Evolutionary conservation across 345 rosid species (phyloP), one percentile per base, ranked within the genome.

Genomic region (Ricinus communis): DNA sequence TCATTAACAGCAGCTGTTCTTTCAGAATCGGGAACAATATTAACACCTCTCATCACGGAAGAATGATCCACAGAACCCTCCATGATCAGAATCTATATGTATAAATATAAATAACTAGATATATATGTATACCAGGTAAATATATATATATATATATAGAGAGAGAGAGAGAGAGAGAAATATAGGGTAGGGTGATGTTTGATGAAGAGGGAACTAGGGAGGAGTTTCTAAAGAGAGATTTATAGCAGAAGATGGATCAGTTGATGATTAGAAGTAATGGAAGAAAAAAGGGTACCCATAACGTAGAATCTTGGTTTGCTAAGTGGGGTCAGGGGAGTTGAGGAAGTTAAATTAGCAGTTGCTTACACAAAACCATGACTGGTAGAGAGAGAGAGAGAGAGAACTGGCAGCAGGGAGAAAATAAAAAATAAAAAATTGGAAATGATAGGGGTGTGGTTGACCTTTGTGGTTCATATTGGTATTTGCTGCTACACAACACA

Each of bases 271-370:
- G 65, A 62, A 50, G 11, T 8, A 56, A 65, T 49, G 47, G 27
- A 9, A 70, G n/a, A 11, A 69, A 65, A 76, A 74, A 74, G 64
- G 74, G 72, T n/a, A 78, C 8, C 71, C 76, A 72, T 64, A 69
- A 30, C 18, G 49, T 58, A 78, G 84, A 83, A 78, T 72, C 80
- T 73, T 72, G 74, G 82, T 40, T 33, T 33, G 73, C 58, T 54
- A 21, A 14, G 74, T 68, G 74, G 81, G 82, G 62, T 79, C 75
- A 49, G 36, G 66, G 73, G 68, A 68, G 81, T 84, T 63, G 82
- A 65, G 83, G 86, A 74, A 67, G 82, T 79, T 33, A 33, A 77
- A 74, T 41, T 72, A 77, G 83, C 87, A 57, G 85, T 80, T 79
- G 83, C 83, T 65, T 64, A 8, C 76, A 40, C 64, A 67, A 74